Evolutionary conservation across 768 basidiomycete species (phyloP), one percentile per base, ranked within the genome.

Genomic region (Gloeostereum incarnatum): DNA sequence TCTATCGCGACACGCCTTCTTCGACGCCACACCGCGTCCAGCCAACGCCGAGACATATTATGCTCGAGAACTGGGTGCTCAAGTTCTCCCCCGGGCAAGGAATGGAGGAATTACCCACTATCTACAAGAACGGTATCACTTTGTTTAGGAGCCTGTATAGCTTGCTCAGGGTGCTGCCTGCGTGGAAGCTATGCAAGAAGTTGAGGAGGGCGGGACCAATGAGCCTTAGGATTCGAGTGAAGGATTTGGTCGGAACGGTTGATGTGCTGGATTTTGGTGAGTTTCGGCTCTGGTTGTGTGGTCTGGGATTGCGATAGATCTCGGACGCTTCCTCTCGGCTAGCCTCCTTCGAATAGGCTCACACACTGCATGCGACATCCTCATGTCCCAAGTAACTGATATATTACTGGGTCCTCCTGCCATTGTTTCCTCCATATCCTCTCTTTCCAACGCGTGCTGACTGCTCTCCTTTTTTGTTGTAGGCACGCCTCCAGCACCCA

Each of bases 71-170:
- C 14, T 86, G 81, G 75, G 57, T 65, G 14, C 64, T 88, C 42
- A 57, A 51, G 27, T 77, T 80, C 48, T 44, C 46, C 40, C 55
- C 55, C 39, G 29, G 16, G 40, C 20, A 23, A 31, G 7, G 44
- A 46, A n/a, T 33, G 23, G 14, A 38, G 29, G 17, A 24, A 24
- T 48, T 81, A 24, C 70, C 86, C 0, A 82, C 80, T 9, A 79
- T 87, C 38, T 90, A 90, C 70, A 90, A 90, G 57, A 79, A 88
- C 48, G 77, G 81, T 24, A 89, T 90, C 49, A 71, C 82, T 22
- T 69, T 88, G 14, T 90, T 89, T 62, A 71, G 87, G 35, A 84
- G 82, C 51, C 52, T 85, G 5, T 90, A 65, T 64, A 79, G 76
- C 37, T 57, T 89, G 30, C 66, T 89, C 32, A 71, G 84, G 38